Conservation (phyloP, 139 green algal species). For the Trebouxia sp. region DNA sequence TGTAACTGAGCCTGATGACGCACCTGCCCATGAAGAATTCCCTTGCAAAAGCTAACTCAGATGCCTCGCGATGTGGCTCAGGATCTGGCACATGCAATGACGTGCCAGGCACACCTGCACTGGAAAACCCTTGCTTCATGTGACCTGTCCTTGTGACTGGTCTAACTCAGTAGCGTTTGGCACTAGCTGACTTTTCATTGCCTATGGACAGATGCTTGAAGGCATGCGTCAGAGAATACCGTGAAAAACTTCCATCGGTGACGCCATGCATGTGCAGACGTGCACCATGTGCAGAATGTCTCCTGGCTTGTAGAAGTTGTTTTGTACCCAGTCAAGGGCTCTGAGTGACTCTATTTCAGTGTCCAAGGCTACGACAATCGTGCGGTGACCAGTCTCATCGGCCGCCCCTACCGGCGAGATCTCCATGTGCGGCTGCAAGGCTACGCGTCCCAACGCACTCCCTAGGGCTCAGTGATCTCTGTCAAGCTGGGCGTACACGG, state of each 20-base stretch:
- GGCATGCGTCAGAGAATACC: not conserved
- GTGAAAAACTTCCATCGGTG: constrained; percentile 14
- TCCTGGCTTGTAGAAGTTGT: not conserved
- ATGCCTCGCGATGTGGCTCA: not conserved
- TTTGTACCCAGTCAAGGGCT: not conserved
- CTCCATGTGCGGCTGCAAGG: not conserved
- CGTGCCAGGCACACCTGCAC: constrained; percentile 1
- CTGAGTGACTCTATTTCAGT: not conserved
- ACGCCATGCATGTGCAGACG: constrained; percentile 19
- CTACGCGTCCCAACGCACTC: no score
- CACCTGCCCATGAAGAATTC: constrained; percentile 18
- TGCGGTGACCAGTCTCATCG: not conserved
- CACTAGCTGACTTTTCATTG: no score
- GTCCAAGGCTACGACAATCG: constrained; percentile 1
- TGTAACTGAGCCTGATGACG: no score
- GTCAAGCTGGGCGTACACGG: no score
- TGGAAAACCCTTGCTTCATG: no score
- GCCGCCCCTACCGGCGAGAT: not conserved
- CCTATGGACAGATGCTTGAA: not conserved
- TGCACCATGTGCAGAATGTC: constrained; percentile 21
- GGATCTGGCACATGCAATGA: constrained; percentile 6
- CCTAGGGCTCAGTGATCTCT: no score
- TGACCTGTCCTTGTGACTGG: no score
- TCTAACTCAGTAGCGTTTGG: no score
- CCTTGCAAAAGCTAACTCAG: constrained; percentile 3